These are phyloP conservation scores for Syncephalastrum sp. DNA, from an alignment of 371 early-diverging fungal genomes.

Conservation along the genomic window DNA sequence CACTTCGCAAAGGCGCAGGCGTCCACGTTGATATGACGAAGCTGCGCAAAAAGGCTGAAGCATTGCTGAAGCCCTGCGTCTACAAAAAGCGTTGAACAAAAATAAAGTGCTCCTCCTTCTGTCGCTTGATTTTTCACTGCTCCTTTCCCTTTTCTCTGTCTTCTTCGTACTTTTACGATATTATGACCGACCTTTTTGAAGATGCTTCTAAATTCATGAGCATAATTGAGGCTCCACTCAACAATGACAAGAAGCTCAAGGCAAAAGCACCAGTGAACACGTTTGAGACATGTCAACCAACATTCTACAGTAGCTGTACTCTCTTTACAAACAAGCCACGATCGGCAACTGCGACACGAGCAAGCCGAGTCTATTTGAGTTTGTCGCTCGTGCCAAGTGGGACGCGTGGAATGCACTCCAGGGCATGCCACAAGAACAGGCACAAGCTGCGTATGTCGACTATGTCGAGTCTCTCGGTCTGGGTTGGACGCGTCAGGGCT, in stretches of 20 bases:
- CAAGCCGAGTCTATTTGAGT: slow-evolving; percentile 44
- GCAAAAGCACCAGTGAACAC: slow-evolving; percentile 8
- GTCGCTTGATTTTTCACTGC: too few species aligned
- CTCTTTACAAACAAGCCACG: slow-evolving; percentile 48
- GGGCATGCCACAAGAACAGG: slow-evolving; percentile 26
- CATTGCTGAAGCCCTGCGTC: slow-evolving; percentile 85
- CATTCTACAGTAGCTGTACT: slow-evolving; percentile 34
- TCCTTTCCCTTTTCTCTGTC: too few species aligned
- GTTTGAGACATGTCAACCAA: not conserved
- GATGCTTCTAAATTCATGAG: slow-evolving; percentile 40
- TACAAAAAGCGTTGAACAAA: slow-evolving; percentile 57
- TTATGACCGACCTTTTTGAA: slow-evolving; percentile 22
- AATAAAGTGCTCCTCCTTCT: too few species aligned
- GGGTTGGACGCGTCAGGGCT: slow-evolving; percentile 43
- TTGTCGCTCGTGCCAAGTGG: slow-evolving; percentile 51
- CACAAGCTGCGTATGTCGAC: slow-evolving; percentile 34
- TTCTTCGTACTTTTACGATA: not conserved
- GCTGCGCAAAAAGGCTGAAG: slow-evolving; percentile 38
- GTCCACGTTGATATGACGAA: slow-evolving; percentile 19
- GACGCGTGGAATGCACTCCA: slow-evolving; percentile 44
- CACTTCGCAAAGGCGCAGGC: slow-evolving; percentile 48
- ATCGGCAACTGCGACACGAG: slow-evolving; percentile 37
- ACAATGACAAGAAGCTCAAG: slow-evolving; percentile 43
- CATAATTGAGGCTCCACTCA: slow-evolving; percentile 24
- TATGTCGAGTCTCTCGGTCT: slow-evolving; percentile 32